Base-by-base conservation (phyloP, 2,329 filamentous ascomycete species). In the Curvularia spicifera region DNA sequence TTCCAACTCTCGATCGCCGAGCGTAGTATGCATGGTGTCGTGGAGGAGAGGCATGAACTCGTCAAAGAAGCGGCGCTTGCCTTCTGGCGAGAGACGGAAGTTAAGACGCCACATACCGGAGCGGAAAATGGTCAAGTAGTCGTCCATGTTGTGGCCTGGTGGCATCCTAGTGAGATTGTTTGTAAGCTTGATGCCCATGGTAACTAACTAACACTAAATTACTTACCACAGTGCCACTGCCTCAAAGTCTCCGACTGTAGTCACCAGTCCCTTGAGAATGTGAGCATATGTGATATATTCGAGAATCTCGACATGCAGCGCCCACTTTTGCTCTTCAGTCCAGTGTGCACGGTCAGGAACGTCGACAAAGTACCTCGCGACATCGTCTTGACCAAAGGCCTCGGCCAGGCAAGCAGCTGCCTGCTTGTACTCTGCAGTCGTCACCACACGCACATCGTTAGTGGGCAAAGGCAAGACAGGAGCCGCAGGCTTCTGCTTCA, bases 11-110 rank as follows among this genome's bases (percentile, higher is more conserved):
- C 87, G 83, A 39, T 84, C 81, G 22, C 89, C 88, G 76, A 95
- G 84, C 60, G 90, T 83, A 60, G 85, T 82, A 60, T 82, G 79
- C 80, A 93, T 93, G 70, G 89, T 89, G 66, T 87, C 80, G 77
- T 91, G 86, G 63, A 95, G 83, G 45, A 92, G 82, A 15, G 91
- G 90, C 47, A 93, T 77, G 77, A 94, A 87, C 77, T 95, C 91
- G 62, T 82, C 78, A 78, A 91, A 93, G 83, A 92, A 93, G 63
- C 91, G 89, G 65, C 81, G 83, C 66, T 84, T 86, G 62, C 90
- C 89, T 80, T 93, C 90, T 53, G 82, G 71, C 10, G 89, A 89
- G 60, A 95, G 87, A 74, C 89, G 86, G 79, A 87, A 94, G 77
- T 86, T 85, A 61, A 94, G 83, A 62, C 89, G 84, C 90, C 90